A percentile compares a stretch with the other conserved stretches of the same genome.
Conservation (phyloP, 2,329 filamentous ascomycete genomes). For the Sporothrix dimorphospora region DNA sequence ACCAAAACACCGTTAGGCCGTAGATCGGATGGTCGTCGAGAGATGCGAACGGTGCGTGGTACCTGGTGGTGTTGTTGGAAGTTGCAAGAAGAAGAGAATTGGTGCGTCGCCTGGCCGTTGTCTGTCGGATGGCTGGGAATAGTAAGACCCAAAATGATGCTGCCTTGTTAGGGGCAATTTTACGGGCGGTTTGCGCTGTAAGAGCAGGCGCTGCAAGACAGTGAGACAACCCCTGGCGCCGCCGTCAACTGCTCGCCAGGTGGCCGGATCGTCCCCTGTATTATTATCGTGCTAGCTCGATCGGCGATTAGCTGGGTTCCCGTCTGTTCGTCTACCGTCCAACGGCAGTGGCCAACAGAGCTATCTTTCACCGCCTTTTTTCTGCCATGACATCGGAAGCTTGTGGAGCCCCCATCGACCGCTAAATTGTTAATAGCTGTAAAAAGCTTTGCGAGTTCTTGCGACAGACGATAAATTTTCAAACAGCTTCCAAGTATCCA, state of each 20-base stretch:
- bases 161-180: constrained; percentile 15
- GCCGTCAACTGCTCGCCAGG: constrained; percentile 1
- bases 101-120: not conserved
- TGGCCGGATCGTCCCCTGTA: constrained; percentile 18
- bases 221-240: not conserved
- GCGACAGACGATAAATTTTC: not conserved
- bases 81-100: not conserved
- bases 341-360: no score
- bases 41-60: not conserved
- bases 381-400: constrained; percentile 28
- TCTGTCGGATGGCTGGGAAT: constrained; percentile 17
- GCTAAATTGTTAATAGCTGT: not conserved
- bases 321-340: not conserved
- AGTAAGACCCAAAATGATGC: not conserved
- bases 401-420: not conserved
- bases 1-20: not conserved
- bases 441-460: not conserved
- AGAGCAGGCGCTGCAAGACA: no score
- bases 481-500: no score
- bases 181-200: not conserved
- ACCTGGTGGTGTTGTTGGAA: not conserved
- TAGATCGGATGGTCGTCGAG: not conserved
- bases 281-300: not conserved
- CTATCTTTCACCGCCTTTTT: constrained; percentile 29
- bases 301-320: not conserved